Evolutionary conservation across 2,329 filamentous ascomycete genomes (phyloP), one percentile per base, ranked within the genome.

Genomic region (Dendrostoma leiphaemia): DNA sequence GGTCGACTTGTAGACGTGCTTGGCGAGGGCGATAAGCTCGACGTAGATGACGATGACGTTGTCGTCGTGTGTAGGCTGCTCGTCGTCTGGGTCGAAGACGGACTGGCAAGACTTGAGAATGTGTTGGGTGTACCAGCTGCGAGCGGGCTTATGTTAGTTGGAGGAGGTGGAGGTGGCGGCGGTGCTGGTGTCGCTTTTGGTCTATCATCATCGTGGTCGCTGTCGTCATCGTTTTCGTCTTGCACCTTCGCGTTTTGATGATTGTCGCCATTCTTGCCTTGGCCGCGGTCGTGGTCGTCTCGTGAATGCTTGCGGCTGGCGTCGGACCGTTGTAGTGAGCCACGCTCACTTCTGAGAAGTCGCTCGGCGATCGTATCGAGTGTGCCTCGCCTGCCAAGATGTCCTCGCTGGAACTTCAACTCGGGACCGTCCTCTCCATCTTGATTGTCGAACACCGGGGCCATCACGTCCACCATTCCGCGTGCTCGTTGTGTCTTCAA

Each of bases 401-500:
- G 31, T 24, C 21, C 35, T 5, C 43, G 24, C 29, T 34, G 55
- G 23, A 40, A 41, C 13, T 29, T 29, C 26, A 31, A n/a, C 31
- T 48, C 32, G 21, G 40, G 21, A 17, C 26, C 32, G 24, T 35
- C 38, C 8, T 41, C 32, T 28, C 51, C 43, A 17, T 37, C 37
- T 44, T 45, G 48, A 21, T 15, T 13, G 38, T 55, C 56, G 23
- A 48, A 41, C 26, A 58, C 37, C 32, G 56, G 56, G 28, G 48
- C 56, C 56, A 58, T 58, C n/a, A 40, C 48, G 45, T 58, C 50
- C 38, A 45, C 50, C 47, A 32, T 47, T 48, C 43, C 32, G 35
- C 54, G 35, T 48, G 15, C 48, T 49, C 44, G 21, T 55, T 21
- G 28, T 12, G 37, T 58, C 28, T 31, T 55, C 52, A 55, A 49